A percentile compares a stretch with the other conserved stretches of the same genome.
Conservation (phyloP, 345 rosid genomes). For the Eucalyptus virginea region DNA sequence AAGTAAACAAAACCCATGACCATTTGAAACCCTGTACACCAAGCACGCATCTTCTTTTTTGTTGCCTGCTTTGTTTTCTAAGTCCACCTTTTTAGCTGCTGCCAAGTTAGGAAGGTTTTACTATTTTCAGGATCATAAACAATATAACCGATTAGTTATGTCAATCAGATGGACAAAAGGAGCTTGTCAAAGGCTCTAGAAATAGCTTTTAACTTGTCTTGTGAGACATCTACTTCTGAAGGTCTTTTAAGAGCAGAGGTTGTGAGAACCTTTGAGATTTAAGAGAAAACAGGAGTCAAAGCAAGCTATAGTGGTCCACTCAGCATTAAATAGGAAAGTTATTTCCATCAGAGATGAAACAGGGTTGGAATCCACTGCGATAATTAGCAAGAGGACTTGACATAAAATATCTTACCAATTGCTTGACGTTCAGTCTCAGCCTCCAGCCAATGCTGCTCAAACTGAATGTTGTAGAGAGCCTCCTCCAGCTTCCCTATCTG, state of each 20-base stretch:
- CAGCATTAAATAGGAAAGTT: background rate
- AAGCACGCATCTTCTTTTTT: background rate
- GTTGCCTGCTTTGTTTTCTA: background rate
- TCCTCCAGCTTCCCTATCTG: constrained; percentile 56
- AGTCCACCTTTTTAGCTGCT: background rate
- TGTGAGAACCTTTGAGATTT: background rate
- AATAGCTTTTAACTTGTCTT: background rate
- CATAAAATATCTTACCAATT: constrained; percentile 10
- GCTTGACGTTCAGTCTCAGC: constrained; percentile 75
- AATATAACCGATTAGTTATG: background rate
- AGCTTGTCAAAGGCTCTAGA: background rate
- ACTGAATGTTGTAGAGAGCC: constrained; percentile 62
- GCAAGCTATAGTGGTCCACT: background rate
- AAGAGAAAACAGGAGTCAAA: background rate
- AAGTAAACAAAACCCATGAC: background rate
- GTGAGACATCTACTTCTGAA: background rate
- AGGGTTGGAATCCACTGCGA: background rate
- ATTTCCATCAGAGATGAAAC: background rate
- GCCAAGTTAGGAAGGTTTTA: background rate
- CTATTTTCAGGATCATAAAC: background rate
- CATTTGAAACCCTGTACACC: background rate
- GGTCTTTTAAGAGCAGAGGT: background rate
- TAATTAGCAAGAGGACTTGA: background rate
- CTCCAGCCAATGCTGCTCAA: constrained; percentile 73
- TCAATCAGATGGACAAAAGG: background rate